Evolutionary conservation across 352 stramenopile genomes (phyloP), one percentile per base, ranked within the genome.

Genomic region (Phytophthora macrochlamydospora): DNA sequence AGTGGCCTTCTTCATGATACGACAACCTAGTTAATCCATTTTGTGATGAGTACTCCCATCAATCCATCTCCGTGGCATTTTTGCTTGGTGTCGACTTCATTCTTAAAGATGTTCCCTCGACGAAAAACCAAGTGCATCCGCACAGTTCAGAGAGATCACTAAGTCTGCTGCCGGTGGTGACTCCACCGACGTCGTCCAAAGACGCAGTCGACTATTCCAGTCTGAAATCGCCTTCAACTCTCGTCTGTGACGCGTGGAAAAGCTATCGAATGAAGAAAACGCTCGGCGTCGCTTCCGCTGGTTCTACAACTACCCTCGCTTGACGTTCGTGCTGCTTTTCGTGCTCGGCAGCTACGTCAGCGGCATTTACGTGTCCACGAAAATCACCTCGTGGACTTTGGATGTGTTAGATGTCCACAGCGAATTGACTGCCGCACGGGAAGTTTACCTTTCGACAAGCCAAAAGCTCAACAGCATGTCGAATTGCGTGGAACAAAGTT

Each of bases 11-110:
- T 77, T 91, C 13, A 85, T 91, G 82, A 91, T 87, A 89, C 78
- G 79, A 88, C 78, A 89, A 89, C 59, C 79, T 87, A 86, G 75
- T 84, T 88, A 85, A 87, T 91, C 82, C 82, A 91, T 91, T 79
- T 71, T 45, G 18, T 73, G 69, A 88, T 90, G 81, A 90, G 81
- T 90, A 84, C 75, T 82, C 59, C 5, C 35, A 43, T 28, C 14
- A n/a, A 37, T 40, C 33, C 24, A 56, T 30, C 12, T 55, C 29
- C 52, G 0, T n/a, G 6, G 37, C 3, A 40, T 24, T 54, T 24
- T 24, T 40, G 14, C 40, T 46, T 46, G 8, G 8, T 28, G 40
- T 46, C 40, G 14, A 28, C 18, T 32, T 11, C 50, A 49, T 46
- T 59, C 57, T 18, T 42, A 33, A 45, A 61, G 8, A 74, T 77